A percentile compares a stretch with the other conserved stretches of the same genome.
Conservation (phyloP, 148 eudicot species). For the Fallopia convolvulus region DNA sequence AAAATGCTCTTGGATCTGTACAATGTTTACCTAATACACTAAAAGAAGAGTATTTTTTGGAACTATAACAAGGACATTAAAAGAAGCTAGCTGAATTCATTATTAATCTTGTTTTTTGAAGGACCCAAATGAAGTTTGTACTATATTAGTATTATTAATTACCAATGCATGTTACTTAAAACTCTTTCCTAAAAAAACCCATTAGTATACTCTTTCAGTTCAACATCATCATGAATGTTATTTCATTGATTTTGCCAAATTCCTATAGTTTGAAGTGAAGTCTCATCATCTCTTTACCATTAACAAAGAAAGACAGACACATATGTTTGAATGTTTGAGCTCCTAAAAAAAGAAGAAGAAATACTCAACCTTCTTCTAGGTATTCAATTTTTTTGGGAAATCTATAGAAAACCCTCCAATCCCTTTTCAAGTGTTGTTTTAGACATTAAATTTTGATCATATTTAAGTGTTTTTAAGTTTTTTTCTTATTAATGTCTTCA, state of each 20-base stretch:
- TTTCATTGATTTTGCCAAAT: neutral
- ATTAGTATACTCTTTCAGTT: neutral
- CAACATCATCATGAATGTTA: neutral
- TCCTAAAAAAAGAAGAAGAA: neutral
- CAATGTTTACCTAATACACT: constrained; percentile 5
- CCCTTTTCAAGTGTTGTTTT: too few species aligned
- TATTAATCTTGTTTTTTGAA: neutral
- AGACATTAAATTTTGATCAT: too few species aligned
- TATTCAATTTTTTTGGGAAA: too few species aligned
- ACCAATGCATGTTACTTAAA: neutral
- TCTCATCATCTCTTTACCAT: neutral
- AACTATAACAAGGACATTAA: neutral
- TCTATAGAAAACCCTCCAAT: too few species aligned
- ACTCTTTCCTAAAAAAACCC: neutral
- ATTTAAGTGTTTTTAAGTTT: too few species aligned
- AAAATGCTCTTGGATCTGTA: constrained; percentile 21
- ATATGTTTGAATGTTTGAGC: neutral
- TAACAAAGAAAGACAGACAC: constrained; percentile 3
- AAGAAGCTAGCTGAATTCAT: neutral
- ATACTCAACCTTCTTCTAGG: neutral
- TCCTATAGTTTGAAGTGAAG: neutral
- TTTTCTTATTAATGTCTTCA: too few species aligned
- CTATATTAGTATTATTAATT: neutral
- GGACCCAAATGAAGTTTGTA: neutral
- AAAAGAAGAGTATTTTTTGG: constrained; percentile 6